A percentile compares a stretch with the other conserved stretches of the same genome.
Conservation (phyloP, 345 rosid species). For the Trapa bicornis region DNA sequence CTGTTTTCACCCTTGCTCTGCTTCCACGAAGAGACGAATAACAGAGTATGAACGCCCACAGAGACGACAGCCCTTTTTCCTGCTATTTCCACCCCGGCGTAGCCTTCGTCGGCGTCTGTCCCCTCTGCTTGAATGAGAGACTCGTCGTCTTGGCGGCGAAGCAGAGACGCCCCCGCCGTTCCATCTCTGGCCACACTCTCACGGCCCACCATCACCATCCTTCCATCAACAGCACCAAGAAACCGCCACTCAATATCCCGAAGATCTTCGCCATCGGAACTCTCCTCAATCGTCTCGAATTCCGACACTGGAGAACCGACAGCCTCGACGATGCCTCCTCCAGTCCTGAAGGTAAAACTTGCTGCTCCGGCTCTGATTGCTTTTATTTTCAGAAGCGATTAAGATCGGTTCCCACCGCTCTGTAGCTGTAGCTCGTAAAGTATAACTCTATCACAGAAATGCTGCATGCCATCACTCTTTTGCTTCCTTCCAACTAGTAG, state of each 20-base stretch:
- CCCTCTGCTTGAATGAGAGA: conserved; percentile 74
- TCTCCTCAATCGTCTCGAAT: conserved; percentile 58
- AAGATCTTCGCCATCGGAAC: conserved; percentile 72
- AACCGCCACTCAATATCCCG: conserved; percentile 35
- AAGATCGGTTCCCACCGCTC: too few species aligned
- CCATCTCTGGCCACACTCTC: conserved; percentile 4
- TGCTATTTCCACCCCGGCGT: conserved; percentile 80
- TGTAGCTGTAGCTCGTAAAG: too few species aligned
- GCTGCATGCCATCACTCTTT: too few species aligned
- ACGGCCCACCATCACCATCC: conserved; percentile 5
- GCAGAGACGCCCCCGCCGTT: conserved; percentile 20
- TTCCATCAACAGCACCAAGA: conserved; percentile 8
- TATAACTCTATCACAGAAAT: too few species aligned
- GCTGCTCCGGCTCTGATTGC: background rate
- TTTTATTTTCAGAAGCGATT: background rate
- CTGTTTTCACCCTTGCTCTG: background rate
- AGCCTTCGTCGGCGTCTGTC: conserved; percentile 57
- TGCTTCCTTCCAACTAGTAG: background rate
- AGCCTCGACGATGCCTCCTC: conserved; percentile 20
- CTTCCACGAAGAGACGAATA: background rate
- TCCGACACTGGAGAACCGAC: conserved; percentile 47
- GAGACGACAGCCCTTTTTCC: conserved; percentile 27
- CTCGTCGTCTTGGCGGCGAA: conserved; percentile 68
- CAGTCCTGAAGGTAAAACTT: conserved; percentile 62
- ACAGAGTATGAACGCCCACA: conserved; percentile 38